These are phyloP conservation scores for Salix suchowensis DNA, from an alignment of 345 rosid species.

Conservation along the genomic window DNA sequence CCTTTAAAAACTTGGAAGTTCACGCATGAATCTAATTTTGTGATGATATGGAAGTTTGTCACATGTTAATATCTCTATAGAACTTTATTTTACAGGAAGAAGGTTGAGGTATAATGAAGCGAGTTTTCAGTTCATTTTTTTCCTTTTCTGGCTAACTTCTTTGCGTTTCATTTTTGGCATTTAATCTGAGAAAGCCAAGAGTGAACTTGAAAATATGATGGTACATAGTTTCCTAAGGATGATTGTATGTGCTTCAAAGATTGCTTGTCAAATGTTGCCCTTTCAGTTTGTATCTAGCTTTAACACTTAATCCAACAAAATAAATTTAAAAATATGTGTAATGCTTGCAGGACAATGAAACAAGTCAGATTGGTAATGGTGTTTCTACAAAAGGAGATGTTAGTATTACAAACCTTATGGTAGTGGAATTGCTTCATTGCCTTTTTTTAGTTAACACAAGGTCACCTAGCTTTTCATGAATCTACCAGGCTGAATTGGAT, in stretches of 20 bases:
- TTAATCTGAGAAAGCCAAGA: neutral
- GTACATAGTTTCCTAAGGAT: neutral
- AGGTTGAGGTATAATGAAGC: too few relatives aligned
- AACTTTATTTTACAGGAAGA: too few relatives aligned
- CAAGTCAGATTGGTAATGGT: slow-evolving; percentile 38
- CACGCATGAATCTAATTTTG: too few relatives aligned
- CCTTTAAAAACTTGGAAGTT: too few relatives aligned
- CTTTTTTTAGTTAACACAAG: slow-evolving; percentile 17
- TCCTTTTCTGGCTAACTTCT: too few relatives aligned
- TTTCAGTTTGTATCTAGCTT: too few relatives aligned
- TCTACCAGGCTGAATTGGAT: slow-evolving; percentile 64
- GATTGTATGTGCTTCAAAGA: neutral
- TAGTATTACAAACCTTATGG: slow-evolving; percentile 32
- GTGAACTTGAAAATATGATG: neutral
- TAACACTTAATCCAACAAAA: neutral
- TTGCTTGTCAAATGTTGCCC: too few relatives aligned
- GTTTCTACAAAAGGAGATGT: slow-evolving; percentile 54
- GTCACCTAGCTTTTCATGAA: slow-evolving; percentile 29
- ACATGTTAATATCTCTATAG: too few relatives aligned
- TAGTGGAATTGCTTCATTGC: slow-evolving; percentile 31
- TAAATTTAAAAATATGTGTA: slow-evolving; percentile 9
- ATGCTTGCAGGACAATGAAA: slow-evolving; percentile 62
- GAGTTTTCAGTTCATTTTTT: too few relatives aligned
- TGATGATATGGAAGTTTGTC: too few relatives aligned
- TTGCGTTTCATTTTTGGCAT: neutral